Evolutionary conservation across 768 basidiomycete species (phyloP), one percentile per base, ranked within the genome.

Genomic region (Russula ochroleuca): DNA sequence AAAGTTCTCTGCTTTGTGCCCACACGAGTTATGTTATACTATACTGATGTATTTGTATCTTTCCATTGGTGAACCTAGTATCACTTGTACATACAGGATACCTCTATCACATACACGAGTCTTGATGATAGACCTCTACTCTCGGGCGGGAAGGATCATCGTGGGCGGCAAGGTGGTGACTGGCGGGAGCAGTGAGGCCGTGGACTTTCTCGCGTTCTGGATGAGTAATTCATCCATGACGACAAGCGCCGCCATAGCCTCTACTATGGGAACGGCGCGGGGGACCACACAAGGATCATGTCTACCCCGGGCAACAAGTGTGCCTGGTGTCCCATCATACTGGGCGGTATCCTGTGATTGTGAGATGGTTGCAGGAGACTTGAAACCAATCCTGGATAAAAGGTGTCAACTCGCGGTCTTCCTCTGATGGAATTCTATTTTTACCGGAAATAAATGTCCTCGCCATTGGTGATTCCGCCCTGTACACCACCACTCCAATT

Each of bases 211-310:
- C 10, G 94, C 81, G 68, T 93, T 91, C 76, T 98, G 96, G 62
- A 92, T 85, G 45, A 98, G 81, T 62, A 98, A 79, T 70, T 89
- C 85, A 73, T 99, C 97, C 88, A 99, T 92, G 68, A 97, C 82
- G 63, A 98, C 96, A 54, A 98, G 81, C 31, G 89, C 87, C 0
- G 96, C 94, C 97, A 99, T 99, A 0, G 92, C 86, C 77, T 99
- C 97, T 49, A 98, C 96, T 70, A 99, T 99, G 48, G 97, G 94
- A 10, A 98, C 93, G 21, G 94, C 94, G 52, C 94, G 87, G 47
- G 96, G 96, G 6, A 99, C 94, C 50, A 99, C 96, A 73, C 96
- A 98, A 19, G 96, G 94, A 72, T 98, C 96, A 76, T 98, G 96
- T 58, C 97, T 82, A 14, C 97, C 97, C 37, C 93, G 83, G 41